Base-by-base conservation (phyloP, 2,329 filamentous ascomycete species). In the Botrytis deweyae region DNA sequence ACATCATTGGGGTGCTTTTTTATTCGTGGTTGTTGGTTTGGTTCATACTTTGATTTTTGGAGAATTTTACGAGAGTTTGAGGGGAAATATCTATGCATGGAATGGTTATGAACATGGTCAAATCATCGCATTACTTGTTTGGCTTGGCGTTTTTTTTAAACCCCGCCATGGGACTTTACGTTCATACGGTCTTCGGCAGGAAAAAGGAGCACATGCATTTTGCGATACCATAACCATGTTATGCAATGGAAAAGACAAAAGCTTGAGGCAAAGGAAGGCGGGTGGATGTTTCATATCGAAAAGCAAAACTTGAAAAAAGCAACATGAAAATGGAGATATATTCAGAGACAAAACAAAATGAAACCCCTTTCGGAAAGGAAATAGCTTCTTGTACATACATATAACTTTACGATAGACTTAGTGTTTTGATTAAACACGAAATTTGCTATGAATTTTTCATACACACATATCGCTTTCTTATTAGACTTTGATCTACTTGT, bases 361-460 rank as follows among this genome's bases (percentile, higher is more conserved):
- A 64, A 64, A 64, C 16, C 33, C 25, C 12, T n/a, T n/a, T 22
- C 18, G 14, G 36, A 68, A 40, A 55, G 46, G 10, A 68, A 40
- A 40, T 55, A n/a, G 33, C 55, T 70, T 70, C 68, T 70, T 70
- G 68, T 70, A 70, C 58, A 70, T 70, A 63, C 42, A 64, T 29
- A 67, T 52, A 4, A 49, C 46, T 55, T 55, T 36, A 14, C 46
- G 33, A n/a, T 36, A 70, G 58, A 63, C 55, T 44, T 70, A n/a
- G 46, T 55, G 46, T 67, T 67, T 58, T 42, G 16, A 55, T 12
- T 29, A 12, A 64, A 64, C 38, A 64, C 62, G 16, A 44, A 63
- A 42, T 64, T 63, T 40, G 52, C 38, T 18, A 63, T 40, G 61
- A 40, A 40, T 40, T 63, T 62, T 63, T 63, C 29, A 63, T 2